Evolutionary conservation across 1,139 yeast species (phyloP).

Genomic region (Torulaspora globosa): DNA sequence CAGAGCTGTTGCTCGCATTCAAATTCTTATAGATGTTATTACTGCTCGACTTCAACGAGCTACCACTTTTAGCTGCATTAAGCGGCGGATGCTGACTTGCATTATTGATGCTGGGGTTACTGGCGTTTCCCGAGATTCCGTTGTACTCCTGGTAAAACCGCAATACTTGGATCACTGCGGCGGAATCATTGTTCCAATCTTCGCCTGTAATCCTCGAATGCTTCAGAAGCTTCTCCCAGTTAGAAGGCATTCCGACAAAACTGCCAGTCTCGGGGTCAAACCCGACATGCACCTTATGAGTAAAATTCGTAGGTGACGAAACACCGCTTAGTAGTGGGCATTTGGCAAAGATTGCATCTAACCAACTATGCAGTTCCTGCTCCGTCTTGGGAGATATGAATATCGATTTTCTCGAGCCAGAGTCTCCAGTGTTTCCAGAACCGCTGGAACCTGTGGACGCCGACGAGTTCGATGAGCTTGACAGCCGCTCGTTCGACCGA

Average conservation of each 20-base stretch:
- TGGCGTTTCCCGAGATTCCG: constrained; percentile 39
- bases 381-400: constrained; percentile 74
- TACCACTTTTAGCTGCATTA: constrained; percentile 9
- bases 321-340: constrained; percentile 79
- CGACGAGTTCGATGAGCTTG: constrained; percentile 21
- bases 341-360: constrained; percentile 81
- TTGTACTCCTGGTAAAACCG: constrained; percentile 63
- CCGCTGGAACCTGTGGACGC: constrained; percentile 19
- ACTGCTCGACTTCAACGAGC: constrained; percentile 5
- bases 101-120: constrained; percentile 38
- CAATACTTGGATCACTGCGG: constrained; percentile 85
- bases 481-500: constrained; percentile 41
- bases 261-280: constrained; percentile 68
- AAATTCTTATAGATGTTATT: constrained; percentile 9
- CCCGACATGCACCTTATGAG: constrained; percentile 64
- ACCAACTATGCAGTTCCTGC: constrained; percentile 83
- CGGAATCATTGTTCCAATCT: constrained; percentile 80
- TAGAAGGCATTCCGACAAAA: constrained; percentile 73
- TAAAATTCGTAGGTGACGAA: constrained; percentile 74
- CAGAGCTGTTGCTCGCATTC: constrained; percentile 8
- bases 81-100: constrained; percentile 3
- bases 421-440: constrained; percentile 16
- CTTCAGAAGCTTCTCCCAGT: constrained; percentile 70
- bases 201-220: constrained; percentile 78
- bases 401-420: constrained; percentile 52